These are phyloP conservation scores for Friedmanniomyces simplex DNA, from an alignment of 495 filamentous ascomycete species.

Conservation along the genomic window DNA sequence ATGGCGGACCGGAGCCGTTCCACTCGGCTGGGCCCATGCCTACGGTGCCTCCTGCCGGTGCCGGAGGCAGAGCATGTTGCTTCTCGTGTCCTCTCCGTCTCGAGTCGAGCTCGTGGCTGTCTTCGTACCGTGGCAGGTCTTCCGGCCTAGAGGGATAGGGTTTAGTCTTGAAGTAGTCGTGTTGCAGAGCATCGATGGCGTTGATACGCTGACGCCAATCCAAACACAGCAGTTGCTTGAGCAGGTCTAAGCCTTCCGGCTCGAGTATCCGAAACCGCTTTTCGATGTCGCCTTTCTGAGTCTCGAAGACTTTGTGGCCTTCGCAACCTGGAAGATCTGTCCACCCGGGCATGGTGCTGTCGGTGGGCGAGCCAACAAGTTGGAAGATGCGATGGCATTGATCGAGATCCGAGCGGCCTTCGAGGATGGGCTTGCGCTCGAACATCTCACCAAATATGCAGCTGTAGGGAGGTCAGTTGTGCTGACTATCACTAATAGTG, in stretches of 20 bases:
- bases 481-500: conserved; percentile 38
- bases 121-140: conserved; percentile 80
- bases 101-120: conserved; percentile 84
- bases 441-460: conserved; percentile 99
- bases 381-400: conserved; percentile 87
- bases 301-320: conserved; percentile 53
- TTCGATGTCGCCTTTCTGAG: conserved; percentile 53
- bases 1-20: conserved; percentile 31
- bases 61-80: conserved; percentile 73
- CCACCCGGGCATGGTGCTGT: conserved; percentile 92
- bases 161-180: conserved; percentile 74
- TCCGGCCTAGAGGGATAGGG: conserved; percentile 72
- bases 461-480: conserved; percentile 33
- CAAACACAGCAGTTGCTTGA: conserved; percentile 73
- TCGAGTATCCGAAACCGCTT: conserved; percentile 55
- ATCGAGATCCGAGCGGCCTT: conserved; percentile 77
- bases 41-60: conserved; percentile 78
- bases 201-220: conserved; percentile 85
- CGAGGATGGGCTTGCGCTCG: conserved; percentile 81
- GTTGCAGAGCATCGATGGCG: conserved; percentile 85
- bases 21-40: conserved; percentile 63
- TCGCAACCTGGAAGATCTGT: conserved; percentile 70
- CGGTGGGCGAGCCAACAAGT: conserved; percentile 83
- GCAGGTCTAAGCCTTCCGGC: conserved; percentile 60
- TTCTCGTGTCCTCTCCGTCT: conserved; percentile 63